Percentiles rank a stretch among this genome's conserved stretches.
phyloP scores from a whole-genome alignment of 1,284 basidiomycete species.

The Hemileia vastatrix region DNA sequence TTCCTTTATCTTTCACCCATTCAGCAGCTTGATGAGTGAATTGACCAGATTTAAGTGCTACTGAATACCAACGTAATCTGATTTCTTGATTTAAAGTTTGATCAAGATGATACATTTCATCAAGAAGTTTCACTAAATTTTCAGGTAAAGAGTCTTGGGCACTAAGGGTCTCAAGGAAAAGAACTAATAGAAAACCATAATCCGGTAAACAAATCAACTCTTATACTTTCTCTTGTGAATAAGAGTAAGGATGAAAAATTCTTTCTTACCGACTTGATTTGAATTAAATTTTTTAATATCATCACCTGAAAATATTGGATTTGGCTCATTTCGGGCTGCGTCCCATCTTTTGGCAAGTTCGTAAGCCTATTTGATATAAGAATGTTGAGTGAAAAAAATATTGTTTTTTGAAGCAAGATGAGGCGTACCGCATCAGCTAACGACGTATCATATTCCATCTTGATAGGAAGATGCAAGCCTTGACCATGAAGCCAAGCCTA shows the following conservation, averaged over 20 bases:
- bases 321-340: conserved; percentile 48
- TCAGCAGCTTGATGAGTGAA: conserved; percentile 26
- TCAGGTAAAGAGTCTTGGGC: neutral
- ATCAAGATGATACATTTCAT: conserved; percentile 10
- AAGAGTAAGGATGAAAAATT: neutral
- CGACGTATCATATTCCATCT: conserved; percentile 71
- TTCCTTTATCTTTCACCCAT: conserved; percentile 34
- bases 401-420: neutral
- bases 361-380: conserved; percentile 40
- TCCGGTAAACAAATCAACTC: neutral
- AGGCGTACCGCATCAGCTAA: conserved; percentile 57
- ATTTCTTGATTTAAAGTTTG: conserved; percentile 49
- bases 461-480: conserved; percentile 57
- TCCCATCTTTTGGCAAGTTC: conserved; percentile 69
- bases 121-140: conserved; percentile 5
- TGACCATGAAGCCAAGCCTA: conserved; percentile 34
- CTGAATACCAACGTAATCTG: conserved; percentile 59
- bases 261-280: conserved; percentile 21
- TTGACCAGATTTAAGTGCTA: conserved; percentile 55
- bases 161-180: conserved; percentile 21
- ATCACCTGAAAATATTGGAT: conserved; percentile 3
- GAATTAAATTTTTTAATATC: conserved; percentile 19
- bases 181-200: conserved; percentile 4
- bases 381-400: neutral
- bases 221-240: neutral